phyloP scores from a whole-genome alignment of 2,329 filamentous ascomycete species.

The Trichoderma sp. region DNA sequence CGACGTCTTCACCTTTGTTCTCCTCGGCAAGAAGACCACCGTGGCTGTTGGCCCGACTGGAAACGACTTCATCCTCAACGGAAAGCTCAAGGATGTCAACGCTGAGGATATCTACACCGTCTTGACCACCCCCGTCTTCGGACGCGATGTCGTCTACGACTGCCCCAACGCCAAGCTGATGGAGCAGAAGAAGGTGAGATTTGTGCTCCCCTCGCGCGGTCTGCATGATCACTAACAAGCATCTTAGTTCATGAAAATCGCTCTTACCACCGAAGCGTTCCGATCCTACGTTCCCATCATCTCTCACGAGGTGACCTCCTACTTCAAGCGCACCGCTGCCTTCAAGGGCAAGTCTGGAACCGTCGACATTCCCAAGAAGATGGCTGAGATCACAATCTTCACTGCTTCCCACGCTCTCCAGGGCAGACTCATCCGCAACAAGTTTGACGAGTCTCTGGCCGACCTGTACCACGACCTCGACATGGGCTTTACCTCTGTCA shows the following conservation, averaged over 20 bases:
- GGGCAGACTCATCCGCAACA: constrained; percentile 77
- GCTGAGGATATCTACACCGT: constrained; percentile 89
- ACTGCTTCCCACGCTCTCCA: constrained; percentile 85
- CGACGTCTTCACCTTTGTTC: constrained; percentile 85
- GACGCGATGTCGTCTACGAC: constrained; percentile 85
- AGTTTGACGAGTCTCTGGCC: constrained; percentile 79
- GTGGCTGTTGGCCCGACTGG: constrained; percentile 79
- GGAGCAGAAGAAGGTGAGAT: constrained; percentile 87
- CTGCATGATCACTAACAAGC: constrained; percentile 24
- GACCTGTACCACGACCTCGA: constrained; percentile 85
- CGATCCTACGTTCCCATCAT: constrained; percentile 77
- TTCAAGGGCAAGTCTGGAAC: constrained; percentile 71
- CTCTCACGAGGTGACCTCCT: constrained; percentile 70
- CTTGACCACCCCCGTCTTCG: constrained; percentile 72
- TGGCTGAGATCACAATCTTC: constrained; percentile 88
- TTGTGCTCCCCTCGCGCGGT: not conserved
- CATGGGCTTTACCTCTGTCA: constrained; percentile 85
- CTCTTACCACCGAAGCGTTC: constrained; percentile 74
- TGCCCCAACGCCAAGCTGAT: constrained; percentile 90
- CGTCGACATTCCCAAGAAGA: constrained; percentile 70
- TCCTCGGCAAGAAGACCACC: constrained; percentile 87
- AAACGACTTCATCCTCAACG: constrained; percentile 90
- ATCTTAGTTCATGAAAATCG: constrained; percentile 74
- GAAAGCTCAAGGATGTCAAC: constrained; percentile 85
- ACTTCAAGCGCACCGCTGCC: constrained; percentile 65